These are phyloP conservation scores for Puccinia hordei DNA, from an alignment of 1,284 basidiomycete species.

Conservation along the genomic window DNA sequence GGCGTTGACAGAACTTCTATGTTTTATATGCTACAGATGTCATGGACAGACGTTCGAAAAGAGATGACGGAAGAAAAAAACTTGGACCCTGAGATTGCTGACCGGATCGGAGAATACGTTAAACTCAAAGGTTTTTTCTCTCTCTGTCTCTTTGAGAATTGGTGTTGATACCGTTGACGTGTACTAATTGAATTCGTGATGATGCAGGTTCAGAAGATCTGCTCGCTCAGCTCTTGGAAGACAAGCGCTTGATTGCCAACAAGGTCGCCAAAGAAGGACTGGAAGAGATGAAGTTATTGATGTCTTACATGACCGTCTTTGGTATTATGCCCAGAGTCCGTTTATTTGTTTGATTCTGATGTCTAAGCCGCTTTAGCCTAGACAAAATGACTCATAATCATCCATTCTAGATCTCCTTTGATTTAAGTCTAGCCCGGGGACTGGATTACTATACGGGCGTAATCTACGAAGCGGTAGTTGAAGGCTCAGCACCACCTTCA, in stretches of 20 bases:
- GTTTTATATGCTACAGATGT: conserved; percentile 63
- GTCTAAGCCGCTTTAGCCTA: not conserved
- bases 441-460: conserved; percentile 99
- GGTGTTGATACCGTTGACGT: not conserved
- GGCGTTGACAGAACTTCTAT: not conserved
- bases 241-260: conserved; percentile 72
- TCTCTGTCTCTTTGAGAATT: not conserved
- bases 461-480: conserved; percentile 95
- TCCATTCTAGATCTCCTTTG: conserved; percentile 77
- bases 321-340: conserved; percentile 76
- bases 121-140: conserved; percentile 75
- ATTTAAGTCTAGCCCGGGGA: conserved; percentile 91
- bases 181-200: conserved; percentile 10
- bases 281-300: conserved; percentile 85
- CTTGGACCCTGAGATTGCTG: conserved; percentile 77
- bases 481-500: conserved; percentile 82
- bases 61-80: conserved; percentile 98
- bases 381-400: not conserved
- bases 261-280: conserved; percentile 78
- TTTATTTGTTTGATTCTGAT: conserved; percentile 57
- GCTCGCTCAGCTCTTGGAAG: conserved; percentile 72
- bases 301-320: conserved; percentile 80
- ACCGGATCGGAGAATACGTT: conserved; percentile 95
- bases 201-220: conserved; percentile 73
- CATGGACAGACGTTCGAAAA: conserved; percentile 88